Evolutionary conservation across 495 filamentous ascomycete species (phyloP).

Genomic region (Penicillium coffeae): DNA sequence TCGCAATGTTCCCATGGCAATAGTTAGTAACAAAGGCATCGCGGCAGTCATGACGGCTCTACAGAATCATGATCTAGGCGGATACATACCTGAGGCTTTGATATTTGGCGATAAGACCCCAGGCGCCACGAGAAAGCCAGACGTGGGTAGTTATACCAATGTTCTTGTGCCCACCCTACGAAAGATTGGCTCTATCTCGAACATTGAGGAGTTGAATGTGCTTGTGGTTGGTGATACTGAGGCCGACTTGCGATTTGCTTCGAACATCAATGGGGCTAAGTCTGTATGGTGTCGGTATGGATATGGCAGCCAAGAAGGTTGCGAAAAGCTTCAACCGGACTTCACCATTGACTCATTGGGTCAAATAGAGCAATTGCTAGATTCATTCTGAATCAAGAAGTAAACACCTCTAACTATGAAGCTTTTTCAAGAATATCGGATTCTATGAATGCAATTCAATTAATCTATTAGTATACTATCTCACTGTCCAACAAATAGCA

Average conservation of each 20-base stretch:
- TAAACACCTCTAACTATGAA: no score
- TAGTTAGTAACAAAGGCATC: conserved; percentile 28
- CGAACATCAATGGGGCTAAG: conserved; percentile 14
- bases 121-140: conserved; percentile 21
- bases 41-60: conserved; percentile 21
- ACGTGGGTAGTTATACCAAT: conserved; percentile 22
- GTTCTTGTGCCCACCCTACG: conserved; percentile 18
- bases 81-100: conserved; percentile 14
- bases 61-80: conserved; percentile 12
- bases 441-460: no score
- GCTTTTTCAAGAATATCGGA: no score
- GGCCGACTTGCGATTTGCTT: conserved; percentile 21
- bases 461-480: no score
- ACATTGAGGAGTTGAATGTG: conserved; percentile 6
- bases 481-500: no score
- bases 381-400: no score
- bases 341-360: conserved; percentile 14
- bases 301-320: conserved; percentile 13
- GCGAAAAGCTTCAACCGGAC: conserved; percentile 12
- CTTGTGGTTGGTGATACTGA: conserved; percentile 24
- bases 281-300: conserved; percentile 25
- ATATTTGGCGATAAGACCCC: conserved; percentile 24
- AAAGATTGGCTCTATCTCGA: not conserved
- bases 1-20: conserved; percentile 16
- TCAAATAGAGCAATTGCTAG: not conserved